phyloP scores from a whole-genome alignment of 768 basidiomycete genomes.

The Dioszegia aurantiaca region DNA sequence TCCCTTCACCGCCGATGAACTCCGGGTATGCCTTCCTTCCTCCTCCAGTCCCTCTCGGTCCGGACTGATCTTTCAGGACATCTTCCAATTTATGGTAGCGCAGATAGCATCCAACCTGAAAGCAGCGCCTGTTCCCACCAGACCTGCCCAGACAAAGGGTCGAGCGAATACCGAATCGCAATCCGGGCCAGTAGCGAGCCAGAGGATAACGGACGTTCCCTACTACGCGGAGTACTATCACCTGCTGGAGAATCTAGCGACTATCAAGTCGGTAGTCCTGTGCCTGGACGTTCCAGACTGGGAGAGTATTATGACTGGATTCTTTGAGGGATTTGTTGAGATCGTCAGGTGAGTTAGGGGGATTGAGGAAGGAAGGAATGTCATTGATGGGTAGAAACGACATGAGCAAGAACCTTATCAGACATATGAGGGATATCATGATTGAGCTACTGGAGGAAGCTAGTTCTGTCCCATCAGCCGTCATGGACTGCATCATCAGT shows the following conservation, averaged over 20 bases:
- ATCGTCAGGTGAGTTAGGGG: slow-evolving; percentile 60
- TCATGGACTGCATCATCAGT: slow-evolving; percentile 74
- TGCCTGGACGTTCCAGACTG: slow-evolving; percentile 84
- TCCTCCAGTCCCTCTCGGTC: background rate
- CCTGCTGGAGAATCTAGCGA: slow-evolving; percentile 86
- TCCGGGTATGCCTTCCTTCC: slow-evolving; percentile 54
- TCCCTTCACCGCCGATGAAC: slow-evolving; percentile 82
- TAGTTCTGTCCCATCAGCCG: slow-evolving; percentile 68
- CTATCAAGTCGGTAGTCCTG: slow-evolving; percentile 90
- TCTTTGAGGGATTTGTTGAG: slow-evolving; percentile 79
- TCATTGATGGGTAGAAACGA: slow-evolving; percentile 25
- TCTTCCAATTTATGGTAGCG: slow-evolving; percentile 92
- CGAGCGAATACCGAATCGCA: slow-evolving; percentile 27
- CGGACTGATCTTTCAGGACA: slow-evolving; percentile 60
- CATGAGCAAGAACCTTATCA: slow-evolving; percentile 54
- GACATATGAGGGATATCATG: slow-evolving; percentile 72
- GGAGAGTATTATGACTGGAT: slow-evolving; percentile 72
- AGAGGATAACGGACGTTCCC: slow-evolving; percentile 61
- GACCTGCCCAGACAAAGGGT: slow-evolving; percentile 26
- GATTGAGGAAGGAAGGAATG: background rate
- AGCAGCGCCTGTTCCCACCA: slow-evolving; percentile 15
- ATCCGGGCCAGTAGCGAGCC: slow-evolving; percentile 16
- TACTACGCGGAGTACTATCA: slow-evolving; percentile 93
- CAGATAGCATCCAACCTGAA: slow-evolving; percentile 66
- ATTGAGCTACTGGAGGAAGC: slow-evolving; percentile 85